These are phyloP conservation scores for Aurantiochytrium sp. DNA, from an alignment of 108 stramenopile species.

Conservation along the genomic window DNA sequence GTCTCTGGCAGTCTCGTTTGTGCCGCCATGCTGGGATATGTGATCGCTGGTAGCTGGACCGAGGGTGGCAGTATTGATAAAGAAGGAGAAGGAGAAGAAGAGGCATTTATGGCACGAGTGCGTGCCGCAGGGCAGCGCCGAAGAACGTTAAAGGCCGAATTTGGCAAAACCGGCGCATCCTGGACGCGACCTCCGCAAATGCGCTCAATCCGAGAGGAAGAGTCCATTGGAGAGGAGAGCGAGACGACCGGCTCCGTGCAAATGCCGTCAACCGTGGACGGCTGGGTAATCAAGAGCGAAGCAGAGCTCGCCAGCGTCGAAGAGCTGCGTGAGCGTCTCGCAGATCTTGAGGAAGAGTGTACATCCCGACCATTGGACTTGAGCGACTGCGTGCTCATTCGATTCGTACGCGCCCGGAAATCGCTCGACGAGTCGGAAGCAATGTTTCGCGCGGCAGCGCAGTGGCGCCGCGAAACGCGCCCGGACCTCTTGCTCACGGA, in stretches of 20 bases:
- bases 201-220: background rate
- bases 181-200: background rate
- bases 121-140: too few relatives aligned
- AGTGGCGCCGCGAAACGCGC: background rate
- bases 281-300: slow-evolving; percentile 6
- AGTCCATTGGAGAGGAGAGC: background rate
- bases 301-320: background rate
- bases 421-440: background rate
- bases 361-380: background rate
- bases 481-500: background rate
- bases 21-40: background rate
- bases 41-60: background rate
- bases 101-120: too few relatives aligned
- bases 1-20: background rate
- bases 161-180: too few relatives aligned
- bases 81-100: background rate
- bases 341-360: background rate
- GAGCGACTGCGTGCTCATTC: background rate
- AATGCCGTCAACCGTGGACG: background rate
- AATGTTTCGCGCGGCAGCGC: background rate
- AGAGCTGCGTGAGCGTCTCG: background rate
- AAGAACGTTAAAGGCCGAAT: too few relatives aligned
- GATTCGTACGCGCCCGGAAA: background rate
- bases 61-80: background rate
- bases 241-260: background rate